Evolutionary conservation across 73 alveolate genomes (phyloP), one percentile per base, ranked within the genome.

Genomic region (Strombidium stylifer): DNA sequence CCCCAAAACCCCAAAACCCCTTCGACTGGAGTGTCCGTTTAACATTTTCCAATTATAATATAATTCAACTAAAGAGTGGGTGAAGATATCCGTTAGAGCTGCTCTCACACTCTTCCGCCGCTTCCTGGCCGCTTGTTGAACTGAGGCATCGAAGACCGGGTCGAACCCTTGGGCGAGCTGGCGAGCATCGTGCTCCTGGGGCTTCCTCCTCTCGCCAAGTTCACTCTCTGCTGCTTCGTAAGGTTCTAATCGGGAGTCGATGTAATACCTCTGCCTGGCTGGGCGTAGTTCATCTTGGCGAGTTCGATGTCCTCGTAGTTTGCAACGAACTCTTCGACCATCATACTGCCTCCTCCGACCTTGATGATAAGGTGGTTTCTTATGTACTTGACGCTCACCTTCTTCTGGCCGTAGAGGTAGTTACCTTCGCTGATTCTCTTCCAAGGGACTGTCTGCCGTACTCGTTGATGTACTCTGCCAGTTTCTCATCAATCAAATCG

Each of bases 281-380:
- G n/a, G n/a, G n/a, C n/a, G n/a, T n/a, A n/a, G 23, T 76, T 66
- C 51, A 79, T 50, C 46, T 66, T 79, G 12, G 28, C 31, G 10
- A 79, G 61, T 31, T 79, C 90, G 26, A 65, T 52, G 34, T 69
- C 82, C 5, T 84, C 70, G 42, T 79, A 79, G 28, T 70, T 41
- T 30, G 69, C 45, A 2, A 79, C 39, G 66, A 79, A 79, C 58
- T 79, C 90, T 39, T 76, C 81, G 36, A 79, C 50, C 28, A 79
- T 72, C 90, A 79, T 79, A 62, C 62, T 72, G 15, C 92, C 92
- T 26, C 92, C 92, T 18, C 92, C 92, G 6, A 81, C 92, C 47
- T 86, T 47, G 61, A 74, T 72, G 0, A 81, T 86, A 2, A 81
- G 56, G 53, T 76, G 71, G 1, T 86, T 86, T 19, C 73, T 81